Conservation (phyloP, 169 alveolate species). For the Perkinsus marinus region DNA sequence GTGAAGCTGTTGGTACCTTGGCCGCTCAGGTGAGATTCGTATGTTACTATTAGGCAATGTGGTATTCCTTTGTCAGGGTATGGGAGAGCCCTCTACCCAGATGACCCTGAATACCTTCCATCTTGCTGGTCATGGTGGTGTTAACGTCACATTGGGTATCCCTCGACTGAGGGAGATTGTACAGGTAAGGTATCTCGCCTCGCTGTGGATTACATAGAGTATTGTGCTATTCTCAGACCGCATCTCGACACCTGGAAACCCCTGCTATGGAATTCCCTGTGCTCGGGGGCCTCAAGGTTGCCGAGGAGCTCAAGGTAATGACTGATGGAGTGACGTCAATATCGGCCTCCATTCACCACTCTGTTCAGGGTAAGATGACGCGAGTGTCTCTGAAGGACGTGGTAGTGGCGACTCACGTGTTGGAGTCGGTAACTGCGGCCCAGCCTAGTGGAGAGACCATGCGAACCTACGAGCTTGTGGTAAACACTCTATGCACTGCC, state of each 20-base stretch:
- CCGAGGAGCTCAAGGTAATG: conserved; percentile 39
- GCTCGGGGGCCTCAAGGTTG: conserved; percentile 14
- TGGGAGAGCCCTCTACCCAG: conserved; percentile 99
- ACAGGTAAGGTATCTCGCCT: too few relatives aligned
- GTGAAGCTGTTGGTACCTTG: conserved; percentile 96
- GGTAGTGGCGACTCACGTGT: not conserved
- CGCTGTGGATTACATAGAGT: too few relatives aligned
- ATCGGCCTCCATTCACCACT: too few relatives aligned
- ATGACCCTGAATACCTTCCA: conserved; percentile 99
- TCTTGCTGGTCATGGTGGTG: conserved; percentile 98
- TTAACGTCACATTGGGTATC: conserved; percentile 97
- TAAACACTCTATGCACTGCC: not conserved
- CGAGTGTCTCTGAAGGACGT: not conserved
- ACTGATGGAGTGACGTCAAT: too few relatives aligned
- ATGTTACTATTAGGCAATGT: too few relatives aligned
- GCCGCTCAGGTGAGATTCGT: conserved; percentile 80
- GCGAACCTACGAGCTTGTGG: not conserved
- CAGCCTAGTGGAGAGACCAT: not conserved
- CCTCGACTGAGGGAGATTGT: conserved; percentile 96
- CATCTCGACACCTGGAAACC: conserved; percentile 1
- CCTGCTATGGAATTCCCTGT: conserved; percentile 50
- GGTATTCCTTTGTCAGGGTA: conserved; percentile 37
- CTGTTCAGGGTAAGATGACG: not conserved
- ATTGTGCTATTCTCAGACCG: too few relatives aligned
- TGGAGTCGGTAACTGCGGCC: not conserved